Conservation (phyloP, 164 flowering plant species). For the Tetracentron sinense region DNA sequence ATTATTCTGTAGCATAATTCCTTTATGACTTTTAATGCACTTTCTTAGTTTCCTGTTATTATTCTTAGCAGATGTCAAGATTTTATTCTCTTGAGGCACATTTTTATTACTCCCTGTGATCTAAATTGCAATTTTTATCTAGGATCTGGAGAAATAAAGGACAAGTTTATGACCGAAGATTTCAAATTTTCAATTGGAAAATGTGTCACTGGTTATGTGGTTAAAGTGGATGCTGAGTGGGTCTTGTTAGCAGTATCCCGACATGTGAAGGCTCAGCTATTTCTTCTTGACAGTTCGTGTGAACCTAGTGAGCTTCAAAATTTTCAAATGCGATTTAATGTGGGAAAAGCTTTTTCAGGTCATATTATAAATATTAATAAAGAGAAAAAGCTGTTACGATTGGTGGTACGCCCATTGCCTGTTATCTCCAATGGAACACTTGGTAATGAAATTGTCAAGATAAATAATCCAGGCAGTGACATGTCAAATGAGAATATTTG, state of each 20-base stretch:
- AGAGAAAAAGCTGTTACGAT: constrained; percentile 59
- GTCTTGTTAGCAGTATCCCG: constrained; percentile 69
- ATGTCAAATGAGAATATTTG: constrained; percentile 19
- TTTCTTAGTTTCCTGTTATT: too few relatives aligned
- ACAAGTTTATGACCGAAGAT: constrained; percentile 21
- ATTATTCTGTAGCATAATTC: too few relatives aligned
- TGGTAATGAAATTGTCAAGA: constrained; percentile 10
- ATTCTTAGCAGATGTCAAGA: too few relatives aligned
- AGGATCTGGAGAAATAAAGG: constrained; percentile 34
- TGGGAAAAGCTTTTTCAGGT: constrained; percentile 70
- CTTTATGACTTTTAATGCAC: too few relatives aligned
- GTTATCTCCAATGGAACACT: constrained; percentile 5
- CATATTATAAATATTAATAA: constrained; percentile 45
- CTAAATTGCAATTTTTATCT: constrained; percentile 14
- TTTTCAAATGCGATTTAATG: constrained; percentile 52
- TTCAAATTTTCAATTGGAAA: constrained; percentile 50
- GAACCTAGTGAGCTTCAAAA: constrained; percentile 71
- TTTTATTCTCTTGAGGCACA: background rate
- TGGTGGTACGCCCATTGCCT: constrained; percentile 40
- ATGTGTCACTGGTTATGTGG: constrained; percentile 67
- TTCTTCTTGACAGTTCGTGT: constrained; percentile 67
- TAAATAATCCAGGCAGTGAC: constrained; percentile 4
- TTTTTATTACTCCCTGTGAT: background rate
- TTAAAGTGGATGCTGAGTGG: constrained; percentile 82
- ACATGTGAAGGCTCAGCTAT: constrained; percentile 57